phyloP scores from a whole-genome alignment of 192 early-diverging fungal genomes.

The Dispira parvispora region DNA sequence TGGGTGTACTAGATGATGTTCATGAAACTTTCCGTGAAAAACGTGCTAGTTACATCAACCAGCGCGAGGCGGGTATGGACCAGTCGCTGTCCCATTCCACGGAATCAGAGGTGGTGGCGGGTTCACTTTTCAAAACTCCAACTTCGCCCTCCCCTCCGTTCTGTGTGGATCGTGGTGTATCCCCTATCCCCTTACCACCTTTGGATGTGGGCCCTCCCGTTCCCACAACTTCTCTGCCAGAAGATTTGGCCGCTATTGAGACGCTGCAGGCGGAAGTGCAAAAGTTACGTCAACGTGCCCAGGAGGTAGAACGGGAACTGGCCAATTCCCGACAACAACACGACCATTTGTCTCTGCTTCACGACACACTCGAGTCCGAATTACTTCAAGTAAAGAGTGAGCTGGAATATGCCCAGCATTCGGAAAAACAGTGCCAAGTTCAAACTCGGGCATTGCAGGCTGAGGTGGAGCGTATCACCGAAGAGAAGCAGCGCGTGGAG shows the following conservation, averaged over 20 bases:
- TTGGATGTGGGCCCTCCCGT: no score
- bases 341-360: neutral
- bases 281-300: neutral
- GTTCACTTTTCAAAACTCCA: no score
- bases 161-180: no score
- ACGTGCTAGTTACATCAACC: neutral
- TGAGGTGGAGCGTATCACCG: neutral
- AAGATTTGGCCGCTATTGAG: no score
- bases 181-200: no score
- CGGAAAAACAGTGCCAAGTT: neutral
- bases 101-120: no score
- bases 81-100: no score
- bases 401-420: neutral
- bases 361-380: neutral
- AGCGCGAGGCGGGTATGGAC: no score
- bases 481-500: neutral
- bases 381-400: constrained; percentile 3
- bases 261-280: neutral
- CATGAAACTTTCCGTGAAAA: constrained; percentile 2
- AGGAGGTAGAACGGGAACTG: neutral
- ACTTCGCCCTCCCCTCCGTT: no score
- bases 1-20: neutral
- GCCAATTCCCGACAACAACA: neutral
- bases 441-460: neutral
- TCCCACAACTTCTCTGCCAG: no score